Evolutionary conservation across 2,329 filamentous ascomycete species (phyloP), one percentile per base, ranked within the genome.

Genomic region (Fusarium sp.): DNA sequence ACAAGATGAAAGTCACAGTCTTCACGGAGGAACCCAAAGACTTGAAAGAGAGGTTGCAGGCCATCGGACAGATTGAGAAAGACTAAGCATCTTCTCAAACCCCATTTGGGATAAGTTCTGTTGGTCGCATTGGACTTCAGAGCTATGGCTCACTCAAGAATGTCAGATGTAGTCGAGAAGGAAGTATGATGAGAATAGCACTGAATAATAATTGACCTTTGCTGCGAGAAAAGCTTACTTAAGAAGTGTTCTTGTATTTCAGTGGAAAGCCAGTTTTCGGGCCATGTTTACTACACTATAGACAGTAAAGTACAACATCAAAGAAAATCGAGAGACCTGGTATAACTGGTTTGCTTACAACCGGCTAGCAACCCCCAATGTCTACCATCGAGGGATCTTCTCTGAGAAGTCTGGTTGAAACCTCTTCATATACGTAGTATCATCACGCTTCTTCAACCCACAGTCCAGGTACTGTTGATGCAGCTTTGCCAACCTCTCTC

Each of bases 401-500:
- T 80, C 72, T 0, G 82, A 83, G 36, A 83, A 83, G 0, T 79
- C 79, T 8, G 81, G 82, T 18, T 81, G 72, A 17, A 81, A 83
- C 41, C 72, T 81, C 53, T 66, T 80, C 80, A 83, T 82, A 12
- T 83, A 83, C 0, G 80, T 79, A 2, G 81, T 83, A n/a, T 83
- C 82, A 54, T 83, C 82, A 14, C 82, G 63, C 54, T 82, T 82
- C n/a, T 71, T 64, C 55, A 84, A 13, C 1, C 82, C 82, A 58
- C 81, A 84, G 24, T 81, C 77, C 5, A 84, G 63, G 66, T 84
- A 84, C 64, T 83, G 76, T 24, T 81, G 71, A 57, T 84, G 83
- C 42, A 84, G 78, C 18, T 45, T 64, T n/a, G 75, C 78, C 58
- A 84, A 48, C 63, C 77, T 82, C 39, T 80, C 74, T 22, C 81